These are phyloP conservation scores for Spirogloea muscicola DNA, from an alignment of 139 green algal genomes.

Conservation along the genomic window DNA sequence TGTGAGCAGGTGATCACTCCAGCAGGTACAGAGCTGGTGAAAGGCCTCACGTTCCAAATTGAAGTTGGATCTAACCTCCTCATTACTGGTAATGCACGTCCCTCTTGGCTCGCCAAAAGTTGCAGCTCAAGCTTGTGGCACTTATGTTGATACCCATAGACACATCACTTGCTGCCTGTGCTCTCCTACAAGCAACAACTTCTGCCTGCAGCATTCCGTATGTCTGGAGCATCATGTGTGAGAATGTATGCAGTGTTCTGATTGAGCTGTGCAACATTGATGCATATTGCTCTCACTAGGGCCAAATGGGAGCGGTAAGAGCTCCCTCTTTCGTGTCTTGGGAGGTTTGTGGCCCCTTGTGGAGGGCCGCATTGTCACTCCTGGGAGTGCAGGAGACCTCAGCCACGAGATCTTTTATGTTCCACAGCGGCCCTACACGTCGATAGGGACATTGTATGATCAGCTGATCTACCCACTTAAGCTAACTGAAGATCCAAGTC, in stretches of 20 bases:
- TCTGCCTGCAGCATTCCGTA: too few relatives aligned
- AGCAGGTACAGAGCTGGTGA: constrained; percentile 55
- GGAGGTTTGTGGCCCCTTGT: constrained; percentile 46
- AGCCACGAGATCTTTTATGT: constrained; percentile 44
- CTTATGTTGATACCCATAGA: too few relatives aligned
- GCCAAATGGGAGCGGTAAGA: constrained; percentile 60
- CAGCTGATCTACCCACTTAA: constrained; percentile 68
- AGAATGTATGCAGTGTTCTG: too few relatives aligned
- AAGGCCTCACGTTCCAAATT: constrained; percentile 57
- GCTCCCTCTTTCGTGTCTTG: constrained; percentile 43
- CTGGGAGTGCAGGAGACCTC: background rate
- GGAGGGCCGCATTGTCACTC: constrained; percentile 23
- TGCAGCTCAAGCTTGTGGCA: too few relatives aligned
- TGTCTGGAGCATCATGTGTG: too few relatives aligned
- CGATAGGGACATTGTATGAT: constrained; percentile 61
- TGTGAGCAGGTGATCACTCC: constrained; percentile 64
- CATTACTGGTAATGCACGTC: constrained; percentile 59
- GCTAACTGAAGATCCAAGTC: constrained; percentile 9
- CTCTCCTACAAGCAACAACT: too few relatives aligned
- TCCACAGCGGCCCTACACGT: constrained; percentile 52
- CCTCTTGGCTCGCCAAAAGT: too few relatives aligned
- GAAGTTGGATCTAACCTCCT: constrained; percentile 70
- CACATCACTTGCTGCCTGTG: too few relatives aligned
- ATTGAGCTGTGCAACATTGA: background rate
- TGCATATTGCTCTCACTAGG: constrained; percentile 15